These are phyloP conservation scores for Myxozyma udenii DNA, from an alignment of 805 yeast species.

Conservation along the genomic window DNA sequence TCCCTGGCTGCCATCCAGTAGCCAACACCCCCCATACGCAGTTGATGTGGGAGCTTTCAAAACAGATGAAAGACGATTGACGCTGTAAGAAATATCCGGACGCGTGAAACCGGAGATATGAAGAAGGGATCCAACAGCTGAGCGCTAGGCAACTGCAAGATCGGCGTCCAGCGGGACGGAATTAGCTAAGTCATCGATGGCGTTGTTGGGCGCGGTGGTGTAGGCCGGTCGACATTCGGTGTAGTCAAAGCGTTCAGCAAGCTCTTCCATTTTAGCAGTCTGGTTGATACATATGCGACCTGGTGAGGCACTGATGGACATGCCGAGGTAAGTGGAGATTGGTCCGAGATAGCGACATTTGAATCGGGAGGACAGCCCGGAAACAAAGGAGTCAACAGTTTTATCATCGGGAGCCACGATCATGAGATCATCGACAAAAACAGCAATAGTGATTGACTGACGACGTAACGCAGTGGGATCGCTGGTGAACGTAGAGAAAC, in stretches of 20 bases:
- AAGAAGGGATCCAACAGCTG: conserved; percentile 2
- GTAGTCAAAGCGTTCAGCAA: not conserved
- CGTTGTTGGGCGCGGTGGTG: not conserved
- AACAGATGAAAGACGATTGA: conserved; percentile 4
- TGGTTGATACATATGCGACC: not conserved
- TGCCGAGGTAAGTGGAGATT: not conserved
- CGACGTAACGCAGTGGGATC: conserved; percentile 1
- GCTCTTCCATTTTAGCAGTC: not conserved
- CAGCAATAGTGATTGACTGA: no score
- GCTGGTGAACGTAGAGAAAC: not conserved
- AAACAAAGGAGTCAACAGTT: not conserved
- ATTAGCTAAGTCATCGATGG: not conserved
- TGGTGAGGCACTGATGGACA: not conserved
- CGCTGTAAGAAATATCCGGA: conserved; percentile 1
- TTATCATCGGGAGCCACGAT: not conserved
- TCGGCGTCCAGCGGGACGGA: not conserved
- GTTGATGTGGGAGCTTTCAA: not conserved
- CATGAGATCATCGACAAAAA: not conserved
- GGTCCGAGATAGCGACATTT: not conserved
- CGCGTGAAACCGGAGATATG: conserved; percentile 3
- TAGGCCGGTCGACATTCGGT: not conserved
- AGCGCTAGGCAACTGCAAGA: not conserved
- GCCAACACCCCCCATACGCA: no score
- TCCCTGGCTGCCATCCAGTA: no score
- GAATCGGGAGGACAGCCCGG: not conserved